Evolutionary conservation across 176 grass and related monocot genomes (phyloP).

Genomic region (Poa pratensis): DNA sequence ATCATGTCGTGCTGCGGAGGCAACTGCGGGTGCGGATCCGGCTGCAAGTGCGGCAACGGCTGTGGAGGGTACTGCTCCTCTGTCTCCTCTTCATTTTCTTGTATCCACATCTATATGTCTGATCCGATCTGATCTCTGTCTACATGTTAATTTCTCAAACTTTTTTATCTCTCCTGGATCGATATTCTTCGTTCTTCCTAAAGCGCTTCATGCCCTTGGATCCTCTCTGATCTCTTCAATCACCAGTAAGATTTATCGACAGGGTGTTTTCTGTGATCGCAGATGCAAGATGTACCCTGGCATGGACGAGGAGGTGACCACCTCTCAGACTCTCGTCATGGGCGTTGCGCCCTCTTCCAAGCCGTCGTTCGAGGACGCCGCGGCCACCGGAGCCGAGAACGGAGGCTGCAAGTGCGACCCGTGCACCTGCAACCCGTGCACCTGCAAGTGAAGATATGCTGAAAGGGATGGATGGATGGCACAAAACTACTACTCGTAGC

Average conservation of each 20-base stretch:
- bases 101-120: no score
- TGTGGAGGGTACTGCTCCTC: slow-evolving; percentile 62
- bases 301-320: slow-evolving; percentile 52
- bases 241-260: no score
- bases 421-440: slow-evolving; percentile 72
- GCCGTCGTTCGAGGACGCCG: slow-evolving; percentile 31
- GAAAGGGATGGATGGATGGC: slow-evolving; percentile 1
- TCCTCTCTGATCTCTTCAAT: no score
- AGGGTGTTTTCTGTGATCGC: background rate
- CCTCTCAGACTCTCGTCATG: slow-evolving; percentile 53
- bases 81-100: background rate
- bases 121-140: no score
- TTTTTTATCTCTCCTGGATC: no score
- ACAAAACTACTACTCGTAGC: background rate
- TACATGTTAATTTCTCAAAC: no score
- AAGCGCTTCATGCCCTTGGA: no score
- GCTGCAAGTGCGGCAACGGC: slow-evolving; percentile 77
- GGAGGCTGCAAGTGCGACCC: slow-evolving; percentile 73
- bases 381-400: slow-evolving; percentile 50
- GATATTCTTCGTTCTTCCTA: no score
- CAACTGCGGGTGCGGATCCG: slow-evolving; percentile 85
- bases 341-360: slow-evolving; percentile 59
- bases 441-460: slow-evolving; percentile 46
- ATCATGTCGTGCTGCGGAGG: slow-evolving; percentile 92
- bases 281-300: slow-evolving; percentile 84